Evolutionary conservation across 495 filamentous ascomycete species (phyloP), one percentile per base, ranked within the genome.

Genomic region (Ramalina peruviana): DNA sequence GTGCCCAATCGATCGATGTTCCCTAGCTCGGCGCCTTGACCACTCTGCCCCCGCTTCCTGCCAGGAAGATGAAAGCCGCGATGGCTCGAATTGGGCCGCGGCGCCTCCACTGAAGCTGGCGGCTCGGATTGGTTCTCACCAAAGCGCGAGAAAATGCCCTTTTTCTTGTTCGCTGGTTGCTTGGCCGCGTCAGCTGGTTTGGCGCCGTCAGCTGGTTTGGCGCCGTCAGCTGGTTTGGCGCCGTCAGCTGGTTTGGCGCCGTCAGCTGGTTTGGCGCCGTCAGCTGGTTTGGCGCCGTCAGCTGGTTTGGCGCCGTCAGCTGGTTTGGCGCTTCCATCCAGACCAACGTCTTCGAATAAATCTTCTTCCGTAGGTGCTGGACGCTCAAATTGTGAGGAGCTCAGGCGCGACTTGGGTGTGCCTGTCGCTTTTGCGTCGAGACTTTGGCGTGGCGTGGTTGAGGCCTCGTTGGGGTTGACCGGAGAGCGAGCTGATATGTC

Each of bases 401-500:
- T 71, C 38, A 77, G 63, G 39, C 67, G 68, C 41, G 72, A 72
- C 50, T 74, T 72, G 40, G 75, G 73, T 49, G 77, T 62, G 48
- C 76, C 72, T 41, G 71, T 70, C 51, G 79, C 70, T 33, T 77
- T 74, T 40, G 83, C 84, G 65, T 96, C 89, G 51, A 94, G 80
- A 47, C 83, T 88, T 51, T 82, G 82, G 43, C 88, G 82, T 20
- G 81, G 73, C 10, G 73, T 70, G 30, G 60, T 55, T 11, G 30
- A 33, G 33, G 72, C 61, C 48, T 79, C 77, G 50, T 79, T 64
- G 46, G 76, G 72, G 50, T 72, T 58, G 42, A 92, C 63, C 3
- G 89, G 92, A 21, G 87, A 93, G 51, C 83, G 82, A 20, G 90
- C 90, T 46, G 83, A 93, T 45, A 96, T 94, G 61, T 95, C 92